Conservation (phyloP, 164 flowering plant genomes). For the Malania oleifera region DNA sequence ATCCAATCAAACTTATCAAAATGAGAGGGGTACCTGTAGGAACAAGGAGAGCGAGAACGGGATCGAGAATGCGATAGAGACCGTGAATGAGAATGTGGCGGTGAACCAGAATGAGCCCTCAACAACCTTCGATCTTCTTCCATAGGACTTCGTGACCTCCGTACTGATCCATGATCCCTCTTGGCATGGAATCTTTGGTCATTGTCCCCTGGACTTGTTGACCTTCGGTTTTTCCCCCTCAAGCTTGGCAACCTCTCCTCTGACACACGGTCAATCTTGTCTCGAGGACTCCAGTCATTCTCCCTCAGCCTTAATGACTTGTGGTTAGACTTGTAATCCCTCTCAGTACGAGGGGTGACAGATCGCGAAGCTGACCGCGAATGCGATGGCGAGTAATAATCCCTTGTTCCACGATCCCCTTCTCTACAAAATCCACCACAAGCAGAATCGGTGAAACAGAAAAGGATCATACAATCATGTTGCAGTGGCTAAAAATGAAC, state of each 20-base stretch:
- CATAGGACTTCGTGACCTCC: not conserved
- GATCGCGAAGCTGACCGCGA: slow-evolving; percentile 27
- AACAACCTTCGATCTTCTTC: not conserved
- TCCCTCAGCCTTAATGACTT: slow-evolving; percentile 22
- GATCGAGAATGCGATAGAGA: too few relatives aligned
- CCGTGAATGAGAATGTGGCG: not conserved
- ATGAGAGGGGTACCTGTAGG: too few relatives aligned
- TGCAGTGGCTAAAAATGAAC: too few relatives aligned
- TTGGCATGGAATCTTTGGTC: slow-evolving; percentile 11
- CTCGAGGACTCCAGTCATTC: slow-evolving; percentile 18
- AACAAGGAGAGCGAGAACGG: too few relatives aligned
- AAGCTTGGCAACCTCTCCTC: not conserved
- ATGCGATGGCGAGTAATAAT: slow-evolving; percentile 30
- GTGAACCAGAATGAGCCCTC: not conserved
- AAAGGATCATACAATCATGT: not conserved
- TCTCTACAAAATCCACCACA: slow-evolving; percentile 20
- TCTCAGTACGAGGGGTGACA: slow-evolving; percentile 23
- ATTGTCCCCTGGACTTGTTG: slow-evolving; percentile 31
- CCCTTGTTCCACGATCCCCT: slow-evolving; percentile 34
- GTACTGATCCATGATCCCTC: not conserved
- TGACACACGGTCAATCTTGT: slow-evolving; percentile 17
- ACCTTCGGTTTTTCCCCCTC: slow-evolving; percentile 14
- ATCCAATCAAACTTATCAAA: too few relatives aligned
- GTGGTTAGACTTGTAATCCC: slow-evolving; percentile 14
- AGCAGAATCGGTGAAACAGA: not conserved